Percentiles rank a stretch among this genome's conserved stretches.
Evolutionary conservation across 345 rosid species (phyloP).

Genomic region (Dovyalis caffra): DNA sequence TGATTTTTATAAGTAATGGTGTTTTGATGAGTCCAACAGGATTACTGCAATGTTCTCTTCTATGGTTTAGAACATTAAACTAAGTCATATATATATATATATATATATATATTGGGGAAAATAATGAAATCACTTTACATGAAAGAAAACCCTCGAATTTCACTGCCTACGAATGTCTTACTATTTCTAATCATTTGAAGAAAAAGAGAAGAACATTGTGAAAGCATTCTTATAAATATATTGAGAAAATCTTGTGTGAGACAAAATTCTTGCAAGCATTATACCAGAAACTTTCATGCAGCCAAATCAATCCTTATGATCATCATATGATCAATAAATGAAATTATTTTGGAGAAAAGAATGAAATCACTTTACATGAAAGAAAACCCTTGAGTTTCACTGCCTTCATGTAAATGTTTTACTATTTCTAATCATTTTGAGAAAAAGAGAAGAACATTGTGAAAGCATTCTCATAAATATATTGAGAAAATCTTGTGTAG

Average conservation of each 20-base stretch:
- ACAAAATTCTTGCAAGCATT: neutral
- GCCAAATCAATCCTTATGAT: too few species aligned
- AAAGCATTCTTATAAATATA: neutral
- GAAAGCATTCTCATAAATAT: neutral
- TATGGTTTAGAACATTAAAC: too few species aligned
- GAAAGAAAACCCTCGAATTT: neutral
- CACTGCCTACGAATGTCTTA: neutral
- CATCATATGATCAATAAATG: neutral
- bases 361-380: too few species aligned
- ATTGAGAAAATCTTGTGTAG: conserved; percentile 21
- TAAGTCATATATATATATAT: too few species aligned
- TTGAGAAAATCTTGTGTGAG: conserved; percentile 21
- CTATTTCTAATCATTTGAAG: neutral
- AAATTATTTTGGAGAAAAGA: too few species aligned
- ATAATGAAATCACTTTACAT: too few species aligned
- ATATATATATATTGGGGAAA: too few species aligned
- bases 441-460: neutral
- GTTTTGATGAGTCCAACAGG: too few species aligned
- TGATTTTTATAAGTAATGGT: too few species aligned
- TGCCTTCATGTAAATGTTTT: neutral
- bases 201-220: neutral
- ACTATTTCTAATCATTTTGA: neutral
- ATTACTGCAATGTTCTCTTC: too few species aligned
- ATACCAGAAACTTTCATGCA: too few species aligned
- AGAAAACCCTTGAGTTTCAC: neutral